Evolutionary conservation across 495 filamentous ascomycete genomes (phyloP).

Genomic region (Saxophila tyrrhenica): DNA sequence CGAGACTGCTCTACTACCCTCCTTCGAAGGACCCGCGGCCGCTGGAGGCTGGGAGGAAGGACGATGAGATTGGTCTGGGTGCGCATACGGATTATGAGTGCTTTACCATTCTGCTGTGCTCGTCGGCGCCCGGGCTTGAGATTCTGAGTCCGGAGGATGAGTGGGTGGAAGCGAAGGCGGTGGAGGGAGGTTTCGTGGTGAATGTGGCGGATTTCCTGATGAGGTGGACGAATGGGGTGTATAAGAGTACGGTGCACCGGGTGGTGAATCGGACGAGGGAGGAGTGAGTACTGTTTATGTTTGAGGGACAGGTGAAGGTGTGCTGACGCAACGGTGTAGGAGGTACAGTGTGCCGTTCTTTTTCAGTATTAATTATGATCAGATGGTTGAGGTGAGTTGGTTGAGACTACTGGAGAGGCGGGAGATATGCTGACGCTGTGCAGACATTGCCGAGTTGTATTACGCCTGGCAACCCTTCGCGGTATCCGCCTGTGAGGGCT

Average conservation of each 20-base stretch:
- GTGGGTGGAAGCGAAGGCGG: constrained; percentile 31
- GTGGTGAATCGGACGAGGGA: constrained; percentile 30
- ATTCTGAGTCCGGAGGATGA: constrained; percentile 24
- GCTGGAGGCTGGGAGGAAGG: background rate
- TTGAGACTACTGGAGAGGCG: background rate
- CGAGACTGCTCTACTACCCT: constrained; percentile 1
- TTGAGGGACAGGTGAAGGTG: background rate
- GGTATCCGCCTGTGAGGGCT: constrained; percentile 22
- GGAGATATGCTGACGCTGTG: background rate
- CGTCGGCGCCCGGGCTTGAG: constrained; percentile 37
- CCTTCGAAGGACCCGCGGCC: background rate
- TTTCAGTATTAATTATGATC: constrained; percentile 32
- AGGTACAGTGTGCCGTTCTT: constrained; percentile 36
- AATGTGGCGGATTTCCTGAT: constrained; percentile 37
- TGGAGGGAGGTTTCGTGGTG: constrained; percentile 30
- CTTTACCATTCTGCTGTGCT: constrained; percentile 30
- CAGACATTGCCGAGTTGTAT: constrained; percentile 24
- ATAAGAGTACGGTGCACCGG: constrained; percentile 30
- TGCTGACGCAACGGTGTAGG: background rate
- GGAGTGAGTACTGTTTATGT: constrained; percentile 6
- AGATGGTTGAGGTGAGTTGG: constrained; percentile 23
- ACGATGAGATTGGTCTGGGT: constrained; percentile 35
- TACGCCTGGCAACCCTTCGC: constrained; percentile 10
- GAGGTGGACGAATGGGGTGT: constrained; percentile 34
- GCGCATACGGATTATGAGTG: constrained; percentile 32